Percentiles rank a stretch among this genome's conserved stretches.
Evolutionary conservation across 305 asterid genomes (phyloP).

Genomic region (Fraxinus ornus): DNA sequence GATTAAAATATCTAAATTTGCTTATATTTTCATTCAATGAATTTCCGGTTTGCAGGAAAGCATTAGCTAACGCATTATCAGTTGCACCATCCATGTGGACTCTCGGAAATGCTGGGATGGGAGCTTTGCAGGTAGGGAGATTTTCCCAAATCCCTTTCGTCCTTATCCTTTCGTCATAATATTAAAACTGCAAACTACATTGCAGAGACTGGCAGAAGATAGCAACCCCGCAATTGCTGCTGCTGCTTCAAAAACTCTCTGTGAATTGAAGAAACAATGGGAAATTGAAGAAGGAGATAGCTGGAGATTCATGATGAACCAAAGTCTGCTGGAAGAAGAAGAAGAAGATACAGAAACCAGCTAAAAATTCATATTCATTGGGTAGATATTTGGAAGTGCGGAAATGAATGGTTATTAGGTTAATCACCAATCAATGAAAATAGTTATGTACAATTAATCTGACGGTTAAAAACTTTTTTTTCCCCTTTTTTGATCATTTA

Average conservation of each 20-base stretch:
- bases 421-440: conserved; percentile 19
- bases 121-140: conserved; percentile 74
- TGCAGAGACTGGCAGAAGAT: conserved; percentile 85
- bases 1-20: neutral
- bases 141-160: neutral
- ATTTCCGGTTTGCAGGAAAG: conserved; percentile 51
- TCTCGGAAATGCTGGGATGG: conserved; percentile 97
- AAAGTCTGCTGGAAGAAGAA: conserved; percentile 23
- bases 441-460: neutral
- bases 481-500: neutral
- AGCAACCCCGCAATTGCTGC: conserved; percentile 88
- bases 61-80: conserved; percentile 87
- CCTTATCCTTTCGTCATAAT: neutral
- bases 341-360: conserved; percentile 29
- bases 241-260: conserved; percentile 76
- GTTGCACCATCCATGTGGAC: conserved; percentile 98
- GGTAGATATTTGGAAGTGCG: conserved; percentile 17
- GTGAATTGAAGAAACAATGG: conserved; percentile 87
- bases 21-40: neutral
- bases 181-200: neutral
- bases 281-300: conserved; percentile 87
- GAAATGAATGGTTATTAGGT: neutral
- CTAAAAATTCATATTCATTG: conserved; percentile 22
- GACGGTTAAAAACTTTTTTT: neutral
- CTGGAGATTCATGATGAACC: conserved; percentile 93